Conservation (phyloP, 371 early-diverging fungal genomes). For the Sporodiniella umbellata region DNA sequence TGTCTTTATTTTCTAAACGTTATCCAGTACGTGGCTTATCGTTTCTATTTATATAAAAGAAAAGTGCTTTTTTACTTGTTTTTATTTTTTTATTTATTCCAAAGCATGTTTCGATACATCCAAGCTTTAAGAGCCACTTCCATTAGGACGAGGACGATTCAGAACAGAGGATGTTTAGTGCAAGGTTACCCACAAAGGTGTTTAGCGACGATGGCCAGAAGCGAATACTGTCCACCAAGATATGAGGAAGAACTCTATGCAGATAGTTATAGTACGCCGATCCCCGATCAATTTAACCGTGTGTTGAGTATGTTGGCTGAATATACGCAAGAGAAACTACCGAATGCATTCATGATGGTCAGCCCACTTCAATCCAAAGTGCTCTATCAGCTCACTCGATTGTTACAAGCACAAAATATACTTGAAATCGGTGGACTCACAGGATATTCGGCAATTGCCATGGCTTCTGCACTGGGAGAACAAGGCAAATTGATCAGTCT, state of each 20-base stretch:
- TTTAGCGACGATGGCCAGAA: conserved; percentile 12
- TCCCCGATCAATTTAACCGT: conserved; percentile 6
- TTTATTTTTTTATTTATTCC: too few species aligned
- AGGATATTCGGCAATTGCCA: conserved; percentile 57
- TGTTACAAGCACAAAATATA: conserved; percentile 33
- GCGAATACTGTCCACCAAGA: too few species aligned
- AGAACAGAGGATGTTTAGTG: too few species aligned
- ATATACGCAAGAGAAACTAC: conserved; percentile 24
- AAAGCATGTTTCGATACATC: too few species aligned
- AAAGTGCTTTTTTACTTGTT: too few species aligned
- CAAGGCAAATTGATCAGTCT: conserved; percentile 35
- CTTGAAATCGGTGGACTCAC: conserved; percentile 66
- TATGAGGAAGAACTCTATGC: conserved; percentile 25
- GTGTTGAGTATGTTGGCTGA: conserved; percentile 8
- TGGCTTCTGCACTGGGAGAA: conserved; percentile 50
- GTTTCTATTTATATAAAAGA: too few species aligned
- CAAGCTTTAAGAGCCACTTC: too few species aligned
- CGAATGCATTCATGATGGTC: conserved; percentile 42
- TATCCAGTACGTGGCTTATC: too few species aligned
- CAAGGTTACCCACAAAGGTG: not conserved
- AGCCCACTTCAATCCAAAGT: conserved; percentile 43
- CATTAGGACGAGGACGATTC: too few species aligned
- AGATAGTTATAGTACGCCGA: conserved; percentile 15
- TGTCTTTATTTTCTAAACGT: too few species aligned
- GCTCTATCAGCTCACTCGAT: conserved; percentile 30